Percentiles rank a stretch among this genome's conserved stretches.
These are phyloP conservation scores for Phanerodontia chrysosporium DNA, from an alignment of 768 basidiomycete species.

Conservation along the genomic window DNA sequence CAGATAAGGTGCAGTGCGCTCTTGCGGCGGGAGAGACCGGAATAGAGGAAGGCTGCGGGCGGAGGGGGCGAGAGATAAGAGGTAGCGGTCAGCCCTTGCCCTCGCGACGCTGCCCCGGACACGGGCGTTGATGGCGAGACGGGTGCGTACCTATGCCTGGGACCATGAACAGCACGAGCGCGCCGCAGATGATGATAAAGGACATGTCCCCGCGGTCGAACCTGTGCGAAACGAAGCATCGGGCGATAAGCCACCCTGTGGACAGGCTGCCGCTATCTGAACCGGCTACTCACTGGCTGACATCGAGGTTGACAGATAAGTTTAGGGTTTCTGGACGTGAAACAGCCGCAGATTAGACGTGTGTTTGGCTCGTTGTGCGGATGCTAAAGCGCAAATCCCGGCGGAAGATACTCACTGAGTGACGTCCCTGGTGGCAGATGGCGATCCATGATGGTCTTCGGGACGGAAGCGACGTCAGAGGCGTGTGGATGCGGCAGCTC, in stretches of 20 bases:
- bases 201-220: conserved; percentile 70
- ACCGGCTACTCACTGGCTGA: conserved; percentile 6
- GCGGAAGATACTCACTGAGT: not conserved
- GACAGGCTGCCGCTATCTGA: not conserved
- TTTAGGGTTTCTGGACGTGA: not conserved
- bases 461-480: not conserved
- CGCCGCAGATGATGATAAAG: conserved; percentile 65
- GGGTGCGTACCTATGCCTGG: conserved; percentile 57
- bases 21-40: conserved; percentile 68
- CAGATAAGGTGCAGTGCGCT: conserved; percentile 70
- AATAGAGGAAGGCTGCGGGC: conserved; percentile 62
- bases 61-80: not conserved
- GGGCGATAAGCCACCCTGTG: not conserved
- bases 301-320: not conserved
- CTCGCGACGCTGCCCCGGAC: not conserved
- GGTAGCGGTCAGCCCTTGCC: not conserved
- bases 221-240: conserved; percentile 30
- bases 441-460: conserved; percentile 1
- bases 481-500: not conserved
- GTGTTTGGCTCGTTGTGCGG: not conserved
- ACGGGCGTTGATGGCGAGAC: not conserved
- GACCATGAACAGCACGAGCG: conserved; percentile 75
- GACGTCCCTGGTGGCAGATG: not conserved
- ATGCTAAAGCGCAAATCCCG: not conserved
- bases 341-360: not conserved